Percentiles rank a stretch among this genome's conserved stretches.
Evolutionary conservation across 768 basidiomycete genomes (phyloP).

Genomic region (Naematelia encephala): DNA sequence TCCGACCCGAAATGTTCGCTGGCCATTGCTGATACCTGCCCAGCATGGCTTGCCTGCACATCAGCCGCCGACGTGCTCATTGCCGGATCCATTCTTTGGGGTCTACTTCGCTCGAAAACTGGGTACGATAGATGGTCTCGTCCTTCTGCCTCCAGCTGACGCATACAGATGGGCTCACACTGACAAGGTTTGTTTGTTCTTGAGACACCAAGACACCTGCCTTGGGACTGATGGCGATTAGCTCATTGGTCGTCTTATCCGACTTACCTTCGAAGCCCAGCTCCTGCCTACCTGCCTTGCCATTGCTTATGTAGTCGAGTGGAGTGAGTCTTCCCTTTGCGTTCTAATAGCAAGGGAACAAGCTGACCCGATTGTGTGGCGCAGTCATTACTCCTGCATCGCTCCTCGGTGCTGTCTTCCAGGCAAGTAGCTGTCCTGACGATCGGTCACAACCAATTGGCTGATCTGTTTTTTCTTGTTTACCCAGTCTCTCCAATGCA

Average conservation of each 20-base stretch:
- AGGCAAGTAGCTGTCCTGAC: constrained; percentile 2
- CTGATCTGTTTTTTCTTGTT: neutral
- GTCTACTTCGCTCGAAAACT: constrained; percentile 24
- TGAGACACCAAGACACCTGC: neutral
- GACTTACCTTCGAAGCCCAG: constrained; percentile 25
- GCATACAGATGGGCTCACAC: constrained; percentile 27
- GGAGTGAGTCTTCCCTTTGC: constrained; percentile 10
- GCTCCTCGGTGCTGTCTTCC: constrained; percentile 26
- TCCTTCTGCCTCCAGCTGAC: constrained; percentile 2
- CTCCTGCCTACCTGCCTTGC: constrained; percentile 20
- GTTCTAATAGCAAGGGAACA: neutral
- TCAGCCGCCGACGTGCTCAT: constrained; percentile 30
- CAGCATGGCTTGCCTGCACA: constrained; percentile 23
- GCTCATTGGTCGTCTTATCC: constrained; percentile 13
- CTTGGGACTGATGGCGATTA: neutral
- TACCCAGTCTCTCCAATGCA: constrained; percentile 25
- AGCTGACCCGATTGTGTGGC: constrained; percentile 1
- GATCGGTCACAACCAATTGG: neutral
- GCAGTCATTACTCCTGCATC: constrained; percentile 20
- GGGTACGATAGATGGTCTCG: constrained; percentile 22
- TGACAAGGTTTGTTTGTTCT: constrained; percentile 12
- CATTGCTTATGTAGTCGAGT: constrained; percentile 22
- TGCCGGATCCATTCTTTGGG: constrained; percentile 21
- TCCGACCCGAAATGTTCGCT: neutral
- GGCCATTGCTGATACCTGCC: neutral